Conservation (phyloP, 176 grass and related monocot genomes). For the Phragmites australis region DNA sequence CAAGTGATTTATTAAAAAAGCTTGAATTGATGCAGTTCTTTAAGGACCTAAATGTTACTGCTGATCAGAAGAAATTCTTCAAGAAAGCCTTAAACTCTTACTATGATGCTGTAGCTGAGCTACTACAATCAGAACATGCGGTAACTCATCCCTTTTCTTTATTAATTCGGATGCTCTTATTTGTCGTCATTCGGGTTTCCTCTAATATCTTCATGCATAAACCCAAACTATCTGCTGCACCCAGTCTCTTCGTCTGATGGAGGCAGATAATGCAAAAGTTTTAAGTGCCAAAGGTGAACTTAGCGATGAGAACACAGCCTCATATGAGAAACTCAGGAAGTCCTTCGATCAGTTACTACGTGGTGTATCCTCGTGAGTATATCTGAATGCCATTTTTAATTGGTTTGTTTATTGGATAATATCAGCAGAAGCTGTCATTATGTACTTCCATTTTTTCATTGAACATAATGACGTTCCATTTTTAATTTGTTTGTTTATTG, state of each 20-base stretch:
- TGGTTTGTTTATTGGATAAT: slow-evolving; percentile 1
- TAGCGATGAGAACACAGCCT: slow-evolving; percentile 82
- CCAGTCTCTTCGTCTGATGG: slow-evolving; percentile 87
- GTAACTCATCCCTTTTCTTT: slow-evolving; percentile 53
- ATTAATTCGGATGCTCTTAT: slow-evolving; percentile 21
- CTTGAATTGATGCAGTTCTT: slow-evolving; percentile 71
- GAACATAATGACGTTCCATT: neutral
- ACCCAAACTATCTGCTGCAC: slow-evolving; percentile 16
- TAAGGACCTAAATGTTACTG: slow-evolving; percentile 82
- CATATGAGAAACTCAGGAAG: slow-evolving; percentile 96
- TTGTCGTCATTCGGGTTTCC: slow-evolving; percentile 10
- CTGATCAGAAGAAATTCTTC: slow-evolving; percentile 95
- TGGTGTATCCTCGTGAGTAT: slow-evolving; percentile 90
- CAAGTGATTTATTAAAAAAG: neutral
- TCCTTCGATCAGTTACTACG: slow-evolving; percentile 95
- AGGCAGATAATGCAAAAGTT: slow-evolving; percentile 91
- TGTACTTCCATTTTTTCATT: slow-evolving; percentile 7
- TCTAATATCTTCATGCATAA: slow-evolving; percentile 33
- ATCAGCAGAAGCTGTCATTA: slow-evolving; percentile 9
- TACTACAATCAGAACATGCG: slow-evolving; percentile 84
- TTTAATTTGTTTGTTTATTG: neutral
- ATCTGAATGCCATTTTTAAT: neutral
- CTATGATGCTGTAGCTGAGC: slow-evolving; percentile 88
- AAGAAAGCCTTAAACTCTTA: slow-evolving; percentile 93
- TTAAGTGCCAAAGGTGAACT: slow-evolving; percentile 95